Evolutionary conservation across 495 filamentous ascomycete genomes (phyloP).

Genomic region (Hypoxylon fragiforme): DNA sequence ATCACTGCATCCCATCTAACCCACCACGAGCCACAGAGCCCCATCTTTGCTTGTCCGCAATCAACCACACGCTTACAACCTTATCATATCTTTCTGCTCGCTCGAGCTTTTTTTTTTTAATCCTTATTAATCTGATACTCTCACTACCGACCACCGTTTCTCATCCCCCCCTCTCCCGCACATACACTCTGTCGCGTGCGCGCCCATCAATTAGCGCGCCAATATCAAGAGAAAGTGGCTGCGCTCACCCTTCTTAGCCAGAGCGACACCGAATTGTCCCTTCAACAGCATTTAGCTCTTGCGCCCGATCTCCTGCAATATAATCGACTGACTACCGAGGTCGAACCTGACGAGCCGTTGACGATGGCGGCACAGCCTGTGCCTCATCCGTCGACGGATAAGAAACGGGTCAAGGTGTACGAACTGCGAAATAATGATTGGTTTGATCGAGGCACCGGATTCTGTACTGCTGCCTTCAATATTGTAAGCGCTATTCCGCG

Average conservation of each 20-base stretch:
- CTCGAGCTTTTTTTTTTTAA: conserved; percentile 22
- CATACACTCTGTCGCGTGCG: conserved; percentile 36
- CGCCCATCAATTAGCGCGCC: conserved; percentile 38
- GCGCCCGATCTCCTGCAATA: conserved; percentile 45
- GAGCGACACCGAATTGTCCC: conserved; percentile 48
- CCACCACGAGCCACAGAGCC: conserved; percentile 34
- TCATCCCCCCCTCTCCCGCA: conserved; percentile 16
- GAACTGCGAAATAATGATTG: conserved; percentile 98
- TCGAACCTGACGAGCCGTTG: conserved; percentile 50
- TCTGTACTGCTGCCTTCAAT: conserved; percentile 79
- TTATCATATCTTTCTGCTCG: conserved; percentile 17
- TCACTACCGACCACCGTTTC: conserved; percentile 7
- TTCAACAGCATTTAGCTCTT: conserved; percentile 49
- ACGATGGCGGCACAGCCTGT: conserved; percentile 83
- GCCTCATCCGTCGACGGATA: conserved; percentile 79
- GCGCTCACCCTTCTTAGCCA: conserved; percentile 51
- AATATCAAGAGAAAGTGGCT: conserved; percentile 45
- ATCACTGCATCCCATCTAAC: not conserved
- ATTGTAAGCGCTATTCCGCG: conserved; percentile 61
- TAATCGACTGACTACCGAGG: conserved; percentile 39
- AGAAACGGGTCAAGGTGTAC: conserved; percentile 98
- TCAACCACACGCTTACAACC: conserved; percentile 12
- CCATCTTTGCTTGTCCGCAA: conserved; percentile 25
- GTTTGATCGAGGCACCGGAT: conserved; percentile 96
- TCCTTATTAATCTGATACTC: conserved; percentile 11